These are phyloP conservation scores for Curvularia sp. DNA, from an alignment of 2,329 filamentous ascomycete species.

Conservation along the genomic window DNA sequence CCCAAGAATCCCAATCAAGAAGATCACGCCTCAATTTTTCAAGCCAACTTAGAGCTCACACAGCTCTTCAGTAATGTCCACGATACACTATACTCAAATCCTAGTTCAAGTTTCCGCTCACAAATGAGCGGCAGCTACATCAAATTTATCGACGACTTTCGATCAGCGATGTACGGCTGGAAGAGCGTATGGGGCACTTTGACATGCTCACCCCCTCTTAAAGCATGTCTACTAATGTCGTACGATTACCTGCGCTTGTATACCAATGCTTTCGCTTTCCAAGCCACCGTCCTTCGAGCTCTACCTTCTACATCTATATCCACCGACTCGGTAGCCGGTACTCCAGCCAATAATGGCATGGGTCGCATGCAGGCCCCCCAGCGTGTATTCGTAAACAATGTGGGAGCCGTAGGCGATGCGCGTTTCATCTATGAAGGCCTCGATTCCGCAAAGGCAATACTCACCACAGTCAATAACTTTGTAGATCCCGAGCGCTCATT, in stretches of 20 bases:
- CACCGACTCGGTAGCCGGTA: conserved; percentile 11
- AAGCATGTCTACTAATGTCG: conserved; percentile 71
- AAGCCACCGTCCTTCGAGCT: conserved; percentile 66
- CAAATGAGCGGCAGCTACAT: conserved; percentile 76
- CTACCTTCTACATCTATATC: conserved; percentile 42
- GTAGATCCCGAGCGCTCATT: conserved; percentile 57
- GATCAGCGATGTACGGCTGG: conserved; percentile 72
- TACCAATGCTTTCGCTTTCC: conserved; percentile 78
- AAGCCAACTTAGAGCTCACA: conserved; percentile 74
- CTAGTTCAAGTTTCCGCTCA: conserved; percentile 71
- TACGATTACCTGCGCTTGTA: conserved; percentile 77
- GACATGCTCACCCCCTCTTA: conserved; percentile 70
- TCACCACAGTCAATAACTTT: conserved; percentile 60
- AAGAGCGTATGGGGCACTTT: conserved; percentile 73
- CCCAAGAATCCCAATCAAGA: conserved; percentile 66
- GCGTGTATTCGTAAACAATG: conserved; percentile 59
- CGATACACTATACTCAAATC: conserved; percentile 75
- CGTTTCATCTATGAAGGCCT: conserved; percentile 60
- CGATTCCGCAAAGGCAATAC: conserved; percentile 58
- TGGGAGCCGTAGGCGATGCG: conserved; percentile 58
- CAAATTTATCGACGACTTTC: conserved; percentile 77
- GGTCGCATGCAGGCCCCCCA: conserved; percentile 48
- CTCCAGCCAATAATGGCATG: conserved; percentile 4
- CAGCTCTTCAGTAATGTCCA: conserved; percentile 77
- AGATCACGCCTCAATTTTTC: conserved; percentile 72